Evolutionary conservation across 345 rosid genomes (phyloP), one percentile per base, ranked within the genome.

Genomic region (Cardamine occulta): DNA sequence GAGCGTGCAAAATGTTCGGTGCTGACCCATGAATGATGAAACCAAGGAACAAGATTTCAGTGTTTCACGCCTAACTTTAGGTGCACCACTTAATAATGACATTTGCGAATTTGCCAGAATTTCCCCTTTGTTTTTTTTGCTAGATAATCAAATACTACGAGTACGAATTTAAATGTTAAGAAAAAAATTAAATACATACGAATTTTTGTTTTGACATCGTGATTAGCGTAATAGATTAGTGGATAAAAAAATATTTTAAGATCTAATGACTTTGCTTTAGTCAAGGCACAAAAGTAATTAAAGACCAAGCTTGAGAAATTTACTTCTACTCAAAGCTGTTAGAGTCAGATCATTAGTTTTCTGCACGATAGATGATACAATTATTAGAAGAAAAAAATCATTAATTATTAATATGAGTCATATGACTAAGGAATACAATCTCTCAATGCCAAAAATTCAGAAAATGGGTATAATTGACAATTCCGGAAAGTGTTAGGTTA

Each of bases 31-130:
- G 32, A 19, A 19, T 19, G 19, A 19, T 19, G 19, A 68, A 44
- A 44, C 65, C n/a, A 11, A 56, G 21, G 54, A 64, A 18, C 67
- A 47, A 18, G 28, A 35, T 24, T 35, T 54, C 26, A 24, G 2
- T 24, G 26, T 28, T 28, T 35, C 60, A 19, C 29, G 62, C 80
- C 76, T 70, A 77, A 71, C 7, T 70, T 71, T 63, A 64, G 72
- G 62, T 65, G 2, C 81, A 77, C 47, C 48, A 24, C 28, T 24
- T 24, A 24, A 2, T 54, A 45, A 24, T 42, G 54, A 24, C 51
- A 51, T 37, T 37, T 35, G 11, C 11, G 0, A 35, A 8, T 8
- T 4, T 17, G 52, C 64, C 21, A 31, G 10, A 63, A 32, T 26
- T 52, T 53, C 68, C 8, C 3, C 12, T 44, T 26, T 21, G 2